Conservation (phyloP, 1,284 basidiomycete species). For the Puccinia polysora region DNA sequence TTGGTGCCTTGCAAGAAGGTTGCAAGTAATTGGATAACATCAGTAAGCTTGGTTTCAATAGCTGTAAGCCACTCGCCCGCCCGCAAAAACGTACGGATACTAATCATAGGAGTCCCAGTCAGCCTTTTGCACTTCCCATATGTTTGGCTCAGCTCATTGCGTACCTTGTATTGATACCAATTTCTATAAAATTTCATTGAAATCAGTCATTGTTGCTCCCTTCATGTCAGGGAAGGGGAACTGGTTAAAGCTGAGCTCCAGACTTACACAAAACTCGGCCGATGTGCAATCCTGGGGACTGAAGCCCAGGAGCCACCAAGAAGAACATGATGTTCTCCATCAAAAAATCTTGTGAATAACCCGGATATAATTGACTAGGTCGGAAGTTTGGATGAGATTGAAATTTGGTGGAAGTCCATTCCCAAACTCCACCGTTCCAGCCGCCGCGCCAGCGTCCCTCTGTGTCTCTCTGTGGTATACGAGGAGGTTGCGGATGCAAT, state of each 20-base stretch:
- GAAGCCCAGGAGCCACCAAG: conserved; percentile 87
- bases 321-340: conserved; percentile 55
- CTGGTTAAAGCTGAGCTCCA: conserved; percentile 12
- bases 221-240: too few relatives aligned
- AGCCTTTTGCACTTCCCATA: not conserved
- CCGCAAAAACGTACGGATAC: conserved; percentile 75
- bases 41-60: too few relatives aligned
- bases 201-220: too few relatives aligned
- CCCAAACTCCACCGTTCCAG: conserved; percentile 95
- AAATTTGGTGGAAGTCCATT: conserved; percentile 85
- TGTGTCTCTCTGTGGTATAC: conserved; percentile 49
- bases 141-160: not conserved
- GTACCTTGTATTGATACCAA: conserved; percentile 38
- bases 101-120: conserved; percentile 53
- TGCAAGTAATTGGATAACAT: too few relatives aligned
- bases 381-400: conserved; percentile 70
- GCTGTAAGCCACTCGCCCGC: too few relatives aligned
- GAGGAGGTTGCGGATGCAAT: conserved; percentile 84
- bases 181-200: conserved; percentile 4
- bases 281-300: conserved; percentile 70
- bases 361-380: conserved; percentile 73
- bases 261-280: conserved; percentile 60
- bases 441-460: conserved; percentile 56
- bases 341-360: conserved; percentile 65
- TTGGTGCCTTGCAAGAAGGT: too few relatives aligned